These are phyloP conservation scores for Boehmeria nivea DNA, from an alignment of 306 rosid species.

Conservation along the genomic window DNA sequence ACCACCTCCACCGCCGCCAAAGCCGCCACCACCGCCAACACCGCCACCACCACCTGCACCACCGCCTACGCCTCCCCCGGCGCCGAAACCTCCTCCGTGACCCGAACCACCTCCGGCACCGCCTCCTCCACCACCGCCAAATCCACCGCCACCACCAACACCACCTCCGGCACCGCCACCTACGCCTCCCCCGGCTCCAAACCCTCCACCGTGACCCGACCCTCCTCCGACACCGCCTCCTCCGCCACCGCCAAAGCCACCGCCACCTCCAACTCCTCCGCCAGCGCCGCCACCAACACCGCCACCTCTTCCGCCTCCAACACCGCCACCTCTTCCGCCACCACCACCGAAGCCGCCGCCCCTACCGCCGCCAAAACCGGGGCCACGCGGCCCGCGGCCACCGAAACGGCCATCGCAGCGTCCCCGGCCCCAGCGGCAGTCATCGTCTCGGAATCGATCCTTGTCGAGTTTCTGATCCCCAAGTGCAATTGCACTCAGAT, in stretches of 20 bases:
- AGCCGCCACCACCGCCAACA: neutral
- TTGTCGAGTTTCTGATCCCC: conserved; percentile 51
- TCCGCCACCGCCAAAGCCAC: neutral
- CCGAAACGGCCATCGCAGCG: conserved; percentile 12
- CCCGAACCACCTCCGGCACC: conserved; percentile 6
- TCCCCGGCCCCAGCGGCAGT: conserved; percentile 51
- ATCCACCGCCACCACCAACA: neutral
- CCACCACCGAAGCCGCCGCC: neutral
- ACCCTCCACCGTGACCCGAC: neutral
- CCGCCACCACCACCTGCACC: conserved; percentile 4
- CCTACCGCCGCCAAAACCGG: neutral
- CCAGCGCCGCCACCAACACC: conserved; percentile 2
- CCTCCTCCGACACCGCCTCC: conserved; percentile 3
- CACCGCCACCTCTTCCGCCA: neutral
- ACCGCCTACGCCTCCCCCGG: conserved; percentile 2
- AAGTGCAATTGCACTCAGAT: conserved; percentile 33
- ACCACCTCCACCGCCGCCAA: neutral
- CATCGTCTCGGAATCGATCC: conserved; percentile 35
- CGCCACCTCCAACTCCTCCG: conserved; percentile 9
- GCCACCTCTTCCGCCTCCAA: neutral
- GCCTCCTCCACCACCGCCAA: neutral
- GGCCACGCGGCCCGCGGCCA: neutral
- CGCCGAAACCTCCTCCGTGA: conserved; percentile 9
- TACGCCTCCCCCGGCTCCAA: neutral
- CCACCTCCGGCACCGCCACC: conserved; percentile 5